Base-by-base conservation (phyloP, 768 basidiomycete genomes). In the Astraeus odoratus region DNA sequence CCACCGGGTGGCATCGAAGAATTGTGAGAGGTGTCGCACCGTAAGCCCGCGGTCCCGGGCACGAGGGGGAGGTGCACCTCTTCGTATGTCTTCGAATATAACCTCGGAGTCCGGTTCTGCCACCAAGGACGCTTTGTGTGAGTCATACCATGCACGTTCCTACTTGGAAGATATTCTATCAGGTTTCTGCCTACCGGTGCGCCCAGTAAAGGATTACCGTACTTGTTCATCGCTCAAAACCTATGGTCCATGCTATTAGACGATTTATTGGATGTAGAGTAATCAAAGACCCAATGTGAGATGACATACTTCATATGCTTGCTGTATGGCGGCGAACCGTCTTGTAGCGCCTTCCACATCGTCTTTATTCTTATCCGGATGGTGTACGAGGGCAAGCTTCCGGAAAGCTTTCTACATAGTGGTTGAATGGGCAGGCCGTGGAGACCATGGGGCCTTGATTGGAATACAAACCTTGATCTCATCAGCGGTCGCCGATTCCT, bases 131-230 rank as follows among this genome's bases (percentile, higher is more conserved):
- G 85, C 81, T 47, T 83, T 81, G 62, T 98, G 95, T 4, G 81
- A 81, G 65, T 99, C 96, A 64, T 99, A 99, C 89, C 93, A 99
- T 35, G 96, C 93, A 54, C 96, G 75, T 74, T 98, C 95, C 87
- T 95, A 78, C 70, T 76, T 73, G 62, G 55, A 42, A 38, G 33
- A 37, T 31, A 50, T 25, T 36, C 35, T 46, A 49, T 58, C 44
- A 54, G 50, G 36, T 33, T 44, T 43, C 37, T 43, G 27, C 22
- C 45, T n/a, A 8, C 5, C 13, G 8, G n/a, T 19, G 43, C 15
- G 25, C 29, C 1, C 22, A 15, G 12, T 22, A 15, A 46, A 42
- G 31, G 48, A 51, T 47, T 35, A 39, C 35, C 8, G 25, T 22
- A 51, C 78, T 66, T 97, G 92, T 49, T 94, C 90, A 63, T 97